A percentile compares a stretch with the other conserved stretches of the same genome.
phyloP scores from a whole-genome alignment of 2,329 filamentous ascomycete genomes.

The Diaporthe aspalathi region DNA sequence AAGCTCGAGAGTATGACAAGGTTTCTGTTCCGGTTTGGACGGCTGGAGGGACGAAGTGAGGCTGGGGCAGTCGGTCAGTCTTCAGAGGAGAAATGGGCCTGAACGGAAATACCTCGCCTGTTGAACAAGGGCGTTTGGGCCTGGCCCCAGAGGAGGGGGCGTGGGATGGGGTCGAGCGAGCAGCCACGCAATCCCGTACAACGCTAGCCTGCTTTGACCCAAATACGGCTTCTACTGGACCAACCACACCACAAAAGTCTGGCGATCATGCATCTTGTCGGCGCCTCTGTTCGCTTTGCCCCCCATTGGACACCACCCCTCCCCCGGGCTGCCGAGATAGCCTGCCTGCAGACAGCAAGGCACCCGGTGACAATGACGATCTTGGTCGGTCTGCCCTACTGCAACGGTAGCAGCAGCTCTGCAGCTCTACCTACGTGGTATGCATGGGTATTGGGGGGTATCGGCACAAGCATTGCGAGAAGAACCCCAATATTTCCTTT shows the following conservation, averaged over 20 bases:
- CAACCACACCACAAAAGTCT: constrained; percentile 26
- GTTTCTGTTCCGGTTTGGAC: neutral
- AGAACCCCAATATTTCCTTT: too few species aligned
- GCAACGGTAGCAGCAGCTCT: neutral
- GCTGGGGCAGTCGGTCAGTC: too few species aligned
- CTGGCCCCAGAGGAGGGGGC: too few species aligned
- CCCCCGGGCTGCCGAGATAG: constrained; percentile 9
- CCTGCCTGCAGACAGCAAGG: constrained; percentile 19
- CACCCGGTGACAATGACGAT: constrained; percentile 23
- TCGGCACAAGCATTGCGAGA: neutral
- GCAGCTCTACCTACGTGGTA: neutral
- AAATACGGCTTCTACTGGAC: constrained; percentile 1
- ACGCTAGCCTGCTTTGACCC: constrained; percentile 23
- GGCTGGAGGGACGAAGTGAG: too few species aligned
- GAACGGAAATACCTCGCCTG: neutral
- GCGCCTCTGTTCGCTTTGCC: constrained; percentile 19
- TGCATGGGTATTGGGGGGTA: neutral
- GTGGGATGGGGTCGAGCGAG: neutral
- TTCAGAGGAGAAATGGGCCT: neutral
- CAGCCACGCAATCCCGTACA: constrained; percentile 15
- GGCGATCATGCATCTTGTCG: constrained; percentile 26
- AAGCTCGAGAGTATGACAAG: neutral
- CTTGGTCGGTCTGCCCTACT: neutral
- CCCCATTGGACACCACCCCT: neutral
- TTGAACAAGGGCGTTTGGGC: too few species aligned